Evolutionary conservation across 257 asterid species (phyloP), one percentile per base, ranked within the genome.

Genomic region (Petunia axillaris): DNA sequence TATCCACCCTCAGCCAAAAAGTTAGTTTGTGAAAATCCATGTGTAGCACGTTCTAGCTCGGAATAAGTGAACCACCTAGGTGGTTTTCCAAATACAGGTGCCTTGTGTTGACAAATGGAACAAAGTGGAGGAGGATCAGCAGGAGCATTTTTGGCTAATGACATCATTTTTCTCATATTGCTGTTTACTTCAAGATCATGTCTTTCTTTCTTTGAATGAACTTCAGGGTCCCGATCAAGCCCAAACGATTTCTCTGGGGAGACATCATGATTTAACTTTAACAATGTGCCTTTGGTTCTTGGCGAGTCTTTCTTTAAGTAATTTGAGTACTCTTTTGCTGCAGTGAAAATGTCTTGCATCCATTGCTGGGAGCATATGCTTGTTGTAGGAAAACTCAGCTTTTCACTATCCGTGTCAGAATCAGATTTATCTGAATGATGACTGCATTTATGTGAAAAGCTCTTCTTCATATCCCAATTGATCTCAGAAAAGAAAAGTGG

Each of bases 1-100:
- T 93, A 92, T 64, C 98, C 98, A 14, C 99, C 98, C 83, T 93
- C 98, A 5, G 99, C 99, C 83, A 95, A 86, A 64, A 93, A 95
- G 81, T 93, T 93, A 50, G 85, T 90, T 84, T 83, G 75, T 44
- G 92, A 92, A 77, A 95, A 95, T 55, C 94, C 93, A 53, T 76
- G 50, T 0, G 99, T 92, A 79, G 97, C 99, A 7, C 66, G 86
- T 80, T 87, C 91, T 1, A 95, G 95, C 91, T 95, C 98, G 16
- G 85, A 78, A 58, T 87, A 93, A n/a, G 91, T 84, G 82, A 95
- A 95, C 85, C 88, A 60, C 85, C 85, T 86, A 3, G 97, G 97
- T 60, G 97, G 97, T 38, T 88, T 85, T 58, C 93, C 98, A 65
- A 95, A 89, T 36, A 79, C 83, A 4, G 98, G 99, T 15, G 98